These are phyloP conservation scores for Linum usitatissimum DNA, from an alignment of 345 rosid species.

Conservation along the genomic window DNA sequence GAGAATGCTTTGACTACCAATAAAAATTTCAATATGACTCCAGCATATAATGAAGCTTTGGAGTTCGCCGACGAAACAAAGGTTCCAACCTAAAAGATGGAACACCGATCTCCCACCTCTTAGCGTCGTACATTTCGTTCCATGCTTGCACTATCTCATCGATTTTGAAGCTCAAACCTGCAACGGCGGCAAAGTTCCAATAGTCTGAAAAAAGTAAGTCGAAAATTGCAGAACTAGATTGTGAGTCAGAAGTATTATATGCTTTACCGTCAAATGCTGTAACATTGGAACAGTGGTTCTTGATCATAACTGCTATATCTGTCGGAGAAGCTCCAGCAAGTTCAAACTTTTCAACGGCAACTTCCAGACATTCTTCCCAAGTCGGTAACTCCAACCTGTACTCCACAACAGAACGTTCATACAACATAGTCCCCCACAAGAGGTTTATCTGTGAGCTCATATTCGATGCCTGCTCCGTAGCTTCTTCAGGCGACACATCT, in stretches of 20 bases:
- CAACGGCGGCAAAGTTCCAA: constrained; percentile 1
- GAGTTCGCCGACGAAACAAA: constrained; percentile 68
- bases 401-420: constrained; percentile 91
- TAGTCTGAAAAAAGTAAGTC: not conserved
- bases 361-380: constrained; percentile 99
- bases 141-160: constrained; percentile 98
- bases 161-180: constrained; percentile 88
- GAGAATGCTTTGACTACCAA: constrained; percentile 9
- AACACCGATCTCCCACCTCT: constrained; percentile 87
- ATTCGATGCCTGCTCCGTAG: constrained; percentile 65
- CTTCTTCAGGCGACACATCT: constrained; percentile 63
- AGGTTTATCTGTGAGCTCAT: constrained; percentile 89
- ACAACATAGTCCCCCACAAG: constrained; percentile 88
- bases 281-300: constrained; percentile 90
- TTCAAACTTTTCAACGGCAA: constrained; percentile 94
- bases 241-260: not conserved
- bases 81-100: constrained; percentile 97
- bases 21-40: constrained; percentile 44
- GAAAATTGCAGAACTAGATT: not conserved
- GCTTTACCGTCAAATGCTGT: constrained; percentile 71
- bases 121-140: constrained; percentile 98
- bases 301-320: constrained; percentile 93
- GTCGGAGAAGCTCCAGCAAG: constrained; percentile 97
- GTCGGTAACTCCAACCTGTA: constrained; percentile 76
- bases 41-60: constrained; percentile 67